Conservation (phyloP, 805 yeast genomes). For the Lipomyces anomalus region DNA sequence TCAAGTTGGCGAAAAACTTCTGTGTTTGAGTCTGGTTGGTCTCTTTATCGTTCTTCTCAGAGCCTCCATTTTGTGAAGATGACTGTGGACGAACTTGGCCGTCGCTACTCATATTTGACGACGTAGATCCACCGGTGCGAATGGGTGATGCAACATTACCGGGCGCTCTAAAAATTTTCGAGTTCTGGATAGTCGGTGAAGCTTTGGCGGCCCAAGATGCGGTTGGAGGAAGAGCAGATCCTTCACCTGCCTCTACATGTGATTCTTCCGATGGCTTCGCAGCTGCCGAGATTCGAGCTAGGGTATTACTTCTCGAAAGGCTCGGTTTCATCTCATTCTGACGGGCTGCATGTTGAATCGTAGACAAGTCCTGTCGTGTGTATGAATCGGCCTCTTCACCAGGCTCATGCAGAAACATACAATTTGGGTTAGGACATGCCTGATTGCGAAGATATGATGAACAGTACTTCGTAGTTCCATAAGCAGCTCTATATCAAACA, state of each 20-base stretch:
- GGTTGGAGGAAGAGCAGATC: slow-evolving; percentile 59
- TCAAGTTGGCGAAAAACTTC: slow-evolving; percentile 1
- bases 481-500: slow-evolving; percentile 65
- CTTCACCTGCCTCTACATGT: slow-evolving; percentile 27
- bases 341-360: slow-evolving; percentile 47
- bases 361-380: slow-evolving; percentile 79
- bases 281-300: no score
- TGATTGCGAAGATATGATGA: slow-evolving; percentile 93
- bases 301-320: slow-evolving; percentile 2
- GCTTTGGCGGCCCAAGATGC: slow-evolving; percentile 56
- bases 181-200: slow-evolving; percentile 35
- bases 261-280: slow-evolving; percentile 2
- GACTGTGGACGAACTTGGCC: no score
- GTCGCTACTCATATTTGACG: no score
- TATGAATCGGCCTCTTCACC: slow-evolving; percentile 99
- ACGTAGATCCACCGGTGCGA: slow-evolving; percentile 54
- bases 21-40: no score
- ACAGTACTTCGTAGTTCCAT: slow-evolving; percentile 97
- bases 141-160: slow-evolving; percentile 35
- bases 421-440: slow-evolving; percentile 95
- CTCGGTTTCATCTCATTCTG: slow-evolving; percentile 28
- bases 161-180: slow-evolving; percentile 8
- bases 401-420: slow-evolving; percentile 98
- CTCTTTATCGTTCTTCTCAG: no score
- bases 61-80: no score